These are phyloP conservation scores for Ogataea populi-albae DNA, from an alignment of 805 yeast genomes.

Conservation along the genomic window DNA sequence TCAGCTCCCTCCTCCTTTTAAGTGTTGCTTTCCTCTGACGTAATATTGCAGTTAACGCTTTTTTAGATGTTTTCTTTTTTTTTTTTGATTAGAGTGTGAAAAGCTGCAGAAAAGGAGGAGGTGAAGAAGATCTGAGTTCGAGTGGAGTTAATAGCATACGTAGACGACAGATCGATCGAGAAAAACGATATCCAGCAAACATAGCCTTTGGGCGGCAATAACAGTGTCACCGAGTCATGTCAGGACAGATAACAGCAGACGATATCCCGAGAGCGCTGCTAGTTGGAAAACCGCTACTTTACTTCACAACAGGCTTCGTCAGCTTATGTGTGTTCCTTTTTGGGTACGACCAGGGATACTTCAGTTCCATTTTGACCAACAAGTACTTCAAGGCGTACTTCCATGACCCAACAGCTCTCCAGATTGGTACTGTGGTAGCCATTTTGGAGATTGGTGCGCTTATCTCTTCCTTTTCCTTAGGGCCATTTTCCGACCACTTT, in stretches of 20 bases:
- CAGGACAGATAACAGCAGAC: constrained; percentile 20
- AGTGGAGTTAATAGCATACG: too few relatives aligned
- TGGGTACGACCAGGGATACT: constrained; percentile 87
- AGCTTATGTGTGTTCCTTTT: constrained; percentile 63
- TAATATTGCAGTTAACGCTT: too few relatives aligned
- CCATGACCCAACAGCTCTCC: constrained; percentile 66
- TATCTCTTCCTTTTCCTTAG: constrained; percentile 73
- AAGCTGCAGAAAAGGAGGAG: too few relatives aligned
- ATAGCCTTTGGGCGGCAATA: too few relatives aligned
- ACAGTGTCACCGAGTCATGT: too few relatives aligned
- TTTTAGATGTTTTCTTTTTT: too few relatives aligned
- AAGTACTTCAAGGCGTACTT: constrained; percentile 67
- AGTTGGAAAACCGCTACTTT: constrained; percentile 33
- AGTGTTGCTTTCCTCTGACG: too few relatives aligned
- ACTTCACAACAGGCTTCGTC: constrained; percentile 56
- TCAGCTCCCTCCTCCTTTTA: too few relatives aligned
- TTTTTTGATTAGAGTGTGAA: too few relatives aligned
- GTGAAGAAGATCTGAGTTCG: too few relatives aligned
- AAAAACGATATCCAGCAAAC: too few relatives aligned
- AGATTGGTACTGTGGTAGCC: constrained; percentile 84
- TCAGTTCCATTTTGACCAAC: constrained; percentile 81
- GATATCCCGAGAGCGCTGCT: constrained; percentile 28
- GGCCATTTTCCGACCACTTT: constrained; percentile 65
- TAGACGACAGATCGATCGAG: too few relatives aligned
- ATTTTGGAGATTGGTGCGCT: constrained; percentile 87